Base-by-base conservation (phyloP, 805 yeast species). In the Ogataea nonfermentans region DNA sequence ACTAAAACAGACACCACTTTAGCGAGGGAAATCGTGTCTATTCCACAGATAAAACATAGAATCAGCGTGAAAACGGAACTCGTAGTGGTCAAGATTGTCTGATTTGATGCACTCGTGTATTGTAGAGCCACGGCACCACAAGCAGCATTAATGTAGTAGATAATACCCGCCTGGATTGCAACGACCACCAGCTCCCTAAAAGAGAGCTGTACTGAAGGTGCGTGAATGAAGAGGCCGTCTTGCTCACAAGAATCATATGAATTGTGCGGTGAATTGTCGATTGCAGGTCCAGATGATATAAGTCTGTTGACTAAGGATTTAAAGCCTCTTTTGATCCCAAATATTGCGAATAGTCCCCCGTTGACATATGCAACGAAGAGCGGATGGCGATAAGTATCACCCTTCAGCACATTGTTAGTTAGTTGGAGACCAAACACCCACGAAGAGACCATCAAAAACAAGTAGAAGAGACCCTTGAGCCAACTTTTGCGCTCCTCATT, bases 41-140 rank as follows among this genome's bases (percentile, higher is more conserved):
- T 68, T 17, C 62, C 61, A 14, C 65, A 51, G 8, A 59, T 14
- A 2, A 57, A 62, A 1, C 80, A 77, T 14, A 74, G 55, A 11
- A 73, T 46, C 24, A 76, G 56, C 0, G 79, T 73, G 51, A 73
- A 76, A 4, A 74, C 62, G 10, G 79, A 70, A 3, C 79, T 67
- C 1, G 78, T 68, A 2, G 79, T 69, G 6, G 77, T 67, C 12
- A 76, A 51, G 8, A 75, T 71, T 0, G 79, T 71, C 47, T 68
- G 75, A 48, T 73, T 74, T 14, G 79, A 70, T 0, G 79, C 77
- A 9, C 76, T 67, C 0, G 81, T 76, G 49, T 64, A 76, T 44
- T 64, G 63, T 31, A 76, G 60, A 3, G 74, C 59, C n/a, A 58
- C 37, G 55, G 73, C 63, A 4, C 62, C 71, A 41, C 65, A 59